phyloP scores from a whole-genome alignment of 1,139 yeast genomes.

The Scheffersomyces segobiensis region DNA sequence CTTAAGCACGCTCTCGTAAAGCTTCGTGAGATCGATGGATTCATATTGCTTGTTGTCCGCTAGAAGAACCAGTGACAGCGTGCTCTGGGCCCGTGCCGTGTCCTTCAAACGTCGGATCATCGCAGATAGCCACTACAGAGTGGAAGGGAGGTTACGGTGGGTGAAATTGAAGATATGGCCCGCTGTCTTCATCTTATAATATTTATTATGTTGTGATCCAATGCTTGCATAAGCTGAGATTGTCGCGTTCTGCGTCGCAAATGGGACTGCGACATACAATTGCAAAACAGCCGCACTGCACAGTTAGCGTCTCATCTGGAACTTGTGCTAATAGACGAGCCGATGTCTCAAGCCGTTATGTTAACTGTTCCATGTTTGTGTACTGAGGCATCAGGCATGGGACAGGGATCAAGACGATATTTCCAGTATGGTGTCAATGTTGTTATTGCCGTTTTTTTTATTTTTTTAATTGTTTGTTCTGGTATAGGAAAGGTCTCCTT shows the following conservation, averaged over 20 bases:
- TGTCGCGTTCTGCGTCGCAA: neutral
- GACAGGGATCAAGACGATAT: neutral
- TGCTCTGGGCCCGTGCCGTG: conserved; percentile 17
- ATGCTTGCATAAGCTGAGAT: neutral
- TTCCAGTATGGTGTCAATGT: neutral
- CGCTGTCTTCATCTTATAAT: neutral
- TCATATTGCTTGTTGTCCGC: conserved; percentile 23
- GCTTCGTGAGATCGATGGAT: conserved; percentile 24
- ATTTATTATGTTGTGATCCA: neutral
- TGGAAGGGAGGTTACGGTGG: neutral
- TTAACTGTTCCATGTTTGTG: neutral
- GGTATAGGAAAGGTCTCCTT: neutral
- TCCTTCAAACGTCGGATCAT: conserved; percentile 6
- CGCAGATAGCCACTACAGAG: neutral
- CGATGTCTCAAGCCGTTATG: neutral
- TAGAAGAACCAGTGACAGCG: conserved; percentile 25
- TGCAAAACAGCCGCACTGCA: neutral
- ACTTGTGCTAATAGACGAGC: neutral
- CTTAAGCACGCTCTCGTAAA: conserved; percentile 48
- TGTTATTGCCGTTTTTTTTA: neutral
- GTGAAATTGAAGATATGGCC: neutral
- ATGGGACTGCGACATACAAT: neutral
- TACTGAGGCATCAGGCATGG: neutral
- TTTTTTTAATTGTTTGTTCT: neutral
- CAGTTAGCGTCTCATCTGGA: neutral